Conservation (phyloP, 2,329 filamentous ascomycete genomes). For the Cercospora sp. region DNA sequence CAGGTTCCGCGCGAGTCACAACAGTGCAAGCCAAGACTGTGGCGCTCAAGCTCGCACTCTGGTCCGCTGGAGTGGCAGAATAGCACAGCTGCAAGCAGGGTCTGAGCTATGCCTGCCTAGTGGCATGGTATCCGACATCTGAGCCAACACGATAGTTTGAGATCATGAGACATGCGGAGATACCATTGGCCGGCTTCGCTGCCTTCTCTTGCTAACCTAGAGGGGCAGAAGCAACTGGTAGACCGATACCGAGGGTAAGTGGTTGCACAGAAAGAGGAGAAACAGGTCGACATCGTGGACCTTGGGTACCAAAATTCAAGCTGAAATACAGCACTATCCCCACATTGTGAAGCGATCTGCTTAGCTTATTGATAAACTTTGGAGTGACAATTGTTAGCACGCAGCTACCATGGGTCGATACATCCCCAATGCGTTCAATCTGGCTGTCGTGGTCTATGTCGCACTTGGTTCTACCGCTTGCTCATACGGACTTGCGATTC, state of each 20-base stretch:
- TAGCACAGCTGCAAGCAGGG: background rate
- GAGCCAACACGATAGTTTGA: background rate
- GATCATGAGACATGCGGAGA: background rate
- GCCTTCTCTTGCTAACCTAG: background rate
- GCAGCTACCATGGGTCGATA: background rate
- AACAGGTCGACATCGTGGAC: background rate
- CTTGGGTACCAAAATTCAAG: background rate
- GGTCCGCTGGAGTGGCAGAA: background rate
- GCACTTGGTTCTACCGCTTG: constrained; percentile 37
- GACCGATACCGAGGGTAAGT: background rate
- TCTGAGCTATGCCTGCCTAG: background rate
- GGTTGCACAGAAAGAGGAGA: background rate
- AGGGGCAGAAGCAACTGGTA: background rate
- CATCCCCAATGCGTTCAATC: constrained; percentile 14
- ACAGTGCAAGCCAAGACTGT: background rate
- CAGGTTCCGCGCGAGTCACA: background rate
- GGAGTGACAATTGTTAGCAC: background rate
- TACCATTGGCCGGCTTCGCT: background rate
- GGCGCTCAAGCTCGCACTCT: background rate
- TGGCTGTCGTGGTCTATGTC: constrained; percentile 27
- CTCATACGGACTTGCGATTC: constrained; percentile 42
- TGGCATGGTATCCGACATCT: background rate
- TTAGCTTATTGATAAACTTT: background rate
- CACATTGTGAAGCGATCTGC: background rate
- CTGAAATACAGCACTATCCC: background rate